Conservation (phyloP, 2,329 filamentous ascomycete species). For the Aureobasidium sp. region DNA sequence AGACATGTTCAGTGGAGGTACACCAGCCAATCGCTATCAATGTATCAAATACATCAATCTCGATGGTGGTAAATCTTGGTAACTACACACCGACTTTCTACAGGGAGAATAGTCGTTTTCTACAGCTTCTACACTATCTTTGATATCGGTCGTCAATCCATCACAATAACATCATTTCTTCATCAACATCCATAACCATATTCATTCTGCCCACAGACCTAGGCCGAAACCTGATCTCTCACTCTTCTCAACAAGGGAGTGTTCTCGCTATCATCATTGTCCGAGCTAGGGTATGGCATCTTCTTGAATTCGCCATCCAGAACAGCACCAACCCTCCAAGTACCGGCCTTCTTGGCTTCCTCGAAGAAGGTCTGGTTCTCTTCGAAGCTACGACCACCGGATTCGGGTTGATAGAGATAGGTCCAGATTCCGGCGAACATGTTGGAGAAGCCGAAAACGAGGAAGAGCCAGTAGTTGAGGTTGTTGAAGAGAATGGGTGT, state of each 20-base stretch:
- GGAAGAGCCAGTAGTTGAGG: constrained; percentile 49
- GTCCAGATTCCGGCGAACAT: constrained; percentile 47
- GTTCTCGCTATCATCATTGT: constrained; percentile 33
- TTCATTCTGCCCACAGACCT: neutral
- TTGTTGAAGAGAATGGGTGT: constrained; percentile 53
- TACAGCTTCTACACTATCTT: neutral
- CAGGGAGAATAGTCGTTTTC: neutral
- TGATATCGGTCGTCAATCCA: neutral
- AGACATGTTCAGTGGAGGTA: neutral
- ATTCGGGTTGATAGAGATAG: constrained; percentile 45
- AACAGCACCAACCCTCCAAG: constrained; percentile 47
- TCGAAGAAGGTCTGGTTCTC: constrained; percentile 53
- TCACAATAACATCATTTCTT: neutral
- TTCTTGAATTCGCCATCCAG: constrained; percentile 42
- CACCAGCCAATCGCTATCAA: neutral
- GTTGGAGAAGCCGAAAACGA: constrained; percentile 48
- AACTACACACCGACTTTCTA: neutral
- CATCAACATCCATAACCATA: neutral
- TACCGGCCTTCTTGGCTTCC: constrained; percentile 40
- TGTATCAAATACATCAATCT: neutral
- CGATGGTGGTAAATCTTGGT: neutral
- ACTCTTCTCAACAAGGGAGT: constrained; percentile 38
- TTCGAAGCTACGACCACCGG: constrained; percentile 49
- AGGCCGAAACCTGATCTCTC: constrained; percentile 30
- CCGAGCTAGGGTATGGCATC: constrained; percentile 34